These are phyloP conservation scores for Scedosporium dehoogii DNA, from an alignment of 2,329 filamentous ascomycete species.

Conservation along the genomic window DNA sequence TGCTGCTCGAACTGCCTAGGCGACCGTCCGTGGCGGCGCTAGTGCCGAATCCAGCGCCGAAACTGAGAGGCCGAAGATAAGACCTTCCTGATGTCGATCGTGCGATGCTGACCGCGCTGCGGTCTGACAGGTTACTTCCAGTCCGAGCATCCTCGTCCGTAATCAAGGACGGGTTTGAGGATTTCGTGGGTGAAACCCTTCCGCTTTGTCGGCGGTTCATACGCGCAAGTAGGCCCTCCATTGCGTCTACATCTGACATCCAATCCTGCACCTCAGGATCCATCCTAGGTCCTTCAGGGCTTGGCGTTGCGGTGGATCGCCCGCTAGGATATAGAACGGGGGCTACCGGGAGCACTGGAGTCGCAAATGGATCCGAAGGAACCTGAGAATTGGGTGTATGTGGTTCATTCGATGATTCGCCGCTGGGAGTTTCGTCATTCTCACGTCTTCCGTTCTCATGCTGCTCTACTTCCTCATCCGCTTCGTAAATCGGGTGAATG, in stretches of 20 bases:
- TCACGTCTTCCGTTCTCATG: slow-evolving; percentile 13
- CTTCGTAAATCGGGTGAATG: slow-evolving; percentile 51
- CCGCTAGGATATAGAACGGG: slow-evolving; percentile 12
- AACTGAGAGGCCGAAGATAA: slow-evolving; percentile 17
- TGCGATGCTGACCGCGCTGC: slow-evolving; percentile 31
- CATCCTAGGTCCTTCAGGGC: slow-evolving; percentile 25
- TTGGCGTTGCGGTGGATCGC: slow-evolving; percentile 26
- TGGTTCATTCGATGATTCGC: slow-evolving; percentile 6
- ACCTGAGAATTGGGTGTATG: slow-evolving; percentile 25
- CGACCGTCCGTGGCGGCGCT: slow-evolving; percentile 13
- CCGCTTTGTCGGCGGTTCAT: slow-evolving; percentile 22
- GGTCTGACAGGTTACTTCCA: slow-evolving; percentile 47
- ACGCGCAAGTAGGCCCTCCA: slow-evolving; percentile 39
- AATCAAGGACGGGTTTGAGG: slow-evolving; percentile 23
- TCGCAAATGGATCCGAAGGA: slow-evolving; percentile 40
- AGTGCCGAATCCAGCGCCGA: slow-evolving; percentile 17
- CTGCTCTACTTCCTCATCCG: slow-evolving; percentile 39
- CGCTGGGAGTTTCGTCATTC: neutral
- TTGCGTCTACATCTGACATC: slow-evolving; percentile 46
- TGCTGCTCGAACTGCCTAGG: slow-evolving; percentile 29
- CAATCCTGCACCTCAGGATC: slow-evolving; percentile 49
- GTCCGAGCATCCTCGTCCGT: slow-evolving; percentile 41
- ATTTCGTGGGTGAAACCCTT: slow-evolving; percentile 27
- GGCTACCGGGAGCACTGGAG: slow-evolving; percentile 23
- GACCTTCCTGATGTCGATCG: slow-evolving; percentile 24